These are phyloP conservation scores for Zygotorulaspora mrakii DNA, from an alignment of 1,139 yeast genomes.

Conservation along the genomic window DNA sequence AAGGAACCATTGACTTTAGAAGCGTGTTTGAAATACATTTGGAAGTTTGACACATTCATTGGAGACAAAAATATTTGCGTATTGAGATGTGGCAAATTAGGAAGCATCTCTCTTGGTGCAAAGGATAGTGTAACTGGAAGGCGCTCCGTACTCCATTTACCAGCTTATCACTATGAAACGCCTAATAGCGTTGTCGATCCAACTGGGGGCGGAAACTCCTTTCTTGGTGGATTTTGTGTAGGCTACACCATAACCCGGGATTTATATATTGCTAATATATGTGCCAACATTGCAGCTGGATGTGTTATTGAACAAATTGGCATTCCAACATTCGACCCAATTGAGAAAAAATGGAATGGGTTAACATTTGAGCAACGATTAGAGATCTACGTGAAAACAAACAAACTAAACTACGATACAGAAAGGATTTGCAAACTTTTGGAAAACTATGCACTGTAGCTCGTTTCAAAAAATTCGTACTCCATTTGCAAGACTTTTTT, in stretches of 20 bases:
- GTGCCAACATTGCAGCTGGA: conserved; percentile 78
- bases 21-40: conserved; percentile 45
- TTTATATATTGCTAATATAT: conserved; percentile 54
- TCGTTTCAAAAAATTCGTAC: conserved; percentile 45
- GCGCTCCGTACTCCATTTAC: conserved; percentile 44
- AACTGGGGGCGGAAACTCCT: conserved; percentile 92
- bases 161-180: conserved; percentile 60
- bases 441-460: conserved; percentile 38
- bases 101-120: conserved; percentile 46
- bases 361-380: conserved; percentile 26
- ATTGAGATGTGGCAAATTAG: conserved; percentile 67
- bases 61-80: conserved; percentile 40
- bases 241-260: conserved; percentile 54
- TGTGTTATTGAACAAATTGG: conserved; percentile 76
- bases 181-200: conserved; percentile 66
- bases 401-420: conserved; percentile 11
- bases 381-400: conserved; percentile 17
- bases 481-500: conserved; percentile 42
- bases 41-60: conserved; percentile 42
- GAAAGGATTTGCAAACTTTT: conserved; percentile 13
- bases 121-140: conserved; percentile 13
- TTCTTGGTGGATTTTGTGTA: conserved; percentile 74
- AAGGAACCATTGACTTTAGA: conserved; percentile 42
- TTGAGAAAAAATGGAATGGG: conserved; percentile 56
- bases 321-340: conserved; percentile 46